phyloP scores from a whole-genome alignment of 306 rosid species.

The Prunus fruticosa region DNA sequence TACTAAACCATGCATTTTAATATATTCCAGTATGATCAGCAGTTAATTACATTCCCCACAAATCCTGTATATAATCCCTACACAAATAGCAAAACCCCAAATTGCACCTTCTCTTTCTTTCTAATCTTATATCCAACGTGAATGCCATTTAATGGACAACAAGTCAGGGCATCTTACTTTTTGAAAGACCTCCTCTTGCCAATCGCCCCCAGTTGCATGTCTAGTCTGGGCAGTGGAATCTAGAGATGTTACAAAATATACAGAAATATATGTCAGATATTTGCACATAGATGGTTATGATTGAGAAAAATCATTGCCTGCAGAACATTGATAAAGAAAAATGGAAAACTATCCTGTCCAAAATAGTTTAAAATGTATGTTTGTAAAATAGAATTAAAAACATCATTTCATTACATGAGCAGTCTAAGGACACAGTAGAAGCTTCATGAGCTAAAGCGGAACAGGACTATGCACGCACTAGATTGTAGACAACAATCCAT shows the following conservation, averaged over 20 bases:
- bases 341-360: not conserved
- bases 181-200: constrained; percentile 73
- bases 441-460: not conserved
- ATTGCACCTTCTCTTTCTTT: not conserved
- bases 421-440: not conserved
- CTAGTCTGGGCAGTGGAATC: constrained; percentile 60
- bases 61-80: not conserved
- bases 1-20: no score
- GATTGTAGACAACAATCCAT: not conserved
- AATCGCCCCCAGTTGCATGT: constrained; percentile 56
- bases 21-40: not conserved
- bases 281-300: not conserved
- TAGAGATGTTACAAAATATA: constrained; percentile 49
- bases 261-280: not conserved
- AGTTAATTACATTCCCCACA: no score
- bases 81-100: not conserved
- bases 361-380: not conserved
- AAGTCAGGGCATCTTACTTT: constrained; percentile 39
- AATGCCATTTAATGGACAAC: not conserved
- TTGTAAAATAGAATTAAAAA: not conserved
- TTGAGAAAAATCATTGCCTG: not conserved
- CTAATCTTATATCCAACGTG: not conserved
- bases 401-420: not conserved
- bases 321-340: not conserved
- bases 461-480: not conserved